phyloP scores from a whole-genome alignment of 345 rosid genomes.

The Melaleuca quinquenervia region DNA sequence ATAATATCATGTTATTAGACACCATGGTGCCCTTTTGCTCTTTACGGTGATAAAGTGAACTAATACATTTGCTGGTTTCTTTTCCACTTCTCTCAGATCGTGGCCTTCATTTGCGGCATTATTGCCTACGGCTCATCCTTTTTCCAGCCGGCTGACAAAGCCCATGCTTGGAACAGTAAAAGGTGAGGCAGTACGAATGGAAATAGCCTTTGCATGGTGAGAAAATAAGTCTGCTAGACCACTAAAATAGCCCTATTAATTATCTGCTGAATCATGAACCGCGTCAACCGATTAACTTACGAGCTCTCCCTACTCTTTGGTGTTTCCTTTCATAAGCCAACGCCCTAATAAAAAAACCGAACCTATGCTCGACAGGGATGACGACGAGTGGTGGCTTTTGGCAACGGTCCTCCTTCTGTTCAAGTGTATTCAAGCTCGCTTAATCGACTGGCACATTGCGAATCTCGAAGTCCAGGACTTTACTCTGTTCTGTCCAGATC shows the following conservation, averaged over 20 bases:
- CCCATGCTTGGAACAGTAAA: conserved; percentile 33
- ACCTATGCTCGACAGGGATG: conserved; percentile 36
- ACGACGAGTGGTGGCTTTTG: conserved; percentile 88
- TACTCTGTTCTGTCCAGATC: conserved; percentile 75
- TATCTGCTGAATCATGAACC: not conserved
- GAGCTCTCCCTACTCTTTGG: not conserved
- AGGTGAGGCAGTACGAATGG: not conserved
- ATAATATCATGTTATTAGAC: not conserved
- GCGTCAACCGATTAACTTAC: not conserved
- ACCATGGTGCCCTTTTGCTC: not conserved
- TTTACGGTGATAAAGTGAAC: not conserved
- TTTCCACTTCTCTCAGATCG: conserved; percentile 44
- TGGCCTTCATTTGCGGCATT: conserved; percentile 73
- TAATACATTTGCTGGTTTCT: not conserved
- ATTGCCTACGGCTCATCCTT: conserved; percentile 40
- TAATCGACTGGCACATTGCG: conserved; percentile 87
- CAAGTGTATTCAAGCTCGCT: conserved; percentile 75
- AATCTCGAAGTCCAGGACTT: conserved; percentile 80
- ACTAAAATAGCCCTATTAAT: not conserved
- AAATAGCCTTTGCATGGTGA: not conserved
- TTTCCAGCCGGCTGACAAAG: conserved; percentile 26
- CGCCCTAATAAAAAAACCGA: not conserved
- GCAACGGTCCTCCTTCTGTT: conserved; percentile 56
- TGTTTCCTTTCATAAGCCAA: not conserved
- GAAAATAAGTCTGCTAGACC: not conserved